Percentiles rank a stretch among this genome's conserved stretches.
Conservation (phyloP, 306 rosid species). For the Dalbergia cultrata region DNA sequence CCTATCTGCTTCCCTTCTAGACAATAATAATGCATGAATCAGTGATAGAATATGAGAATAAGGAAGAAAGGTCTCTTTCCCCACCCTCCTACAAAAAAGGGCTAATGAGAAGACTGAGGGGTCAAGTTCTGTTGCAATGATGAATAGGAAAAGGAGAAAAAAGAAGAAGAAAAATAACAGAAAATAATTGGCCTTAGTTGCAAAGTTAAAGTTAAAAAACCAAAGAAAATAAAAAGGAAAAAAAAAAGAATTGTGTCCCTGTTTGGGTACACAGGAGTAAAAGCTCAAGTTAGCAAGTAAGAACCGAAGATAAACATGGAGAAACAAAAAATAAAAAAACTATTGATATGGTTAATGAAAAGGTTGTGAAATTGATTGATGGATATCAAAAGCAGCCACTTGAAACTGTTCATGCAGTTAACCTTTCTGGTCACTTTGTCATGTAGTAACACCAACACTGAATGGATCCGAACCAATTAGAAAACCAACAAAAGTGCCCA, state of each 20-base stretch:
- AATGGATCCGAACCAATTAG: conserved; percentile 28
- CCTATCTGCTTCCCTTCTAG: conserved; percentile 43
- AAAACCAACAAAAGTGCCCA: conserved; percentile 33
- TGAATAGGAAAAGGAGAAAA: not conserved
- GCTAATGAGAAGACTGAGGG: conserved; percentile 38
- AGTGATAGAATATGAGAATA: not conserved
- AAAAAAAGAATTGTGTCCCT: not conserved
- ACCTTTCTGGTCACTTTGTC: conserved; percentile 28
- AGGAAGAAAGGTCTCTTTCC: conserved; percentile 21
- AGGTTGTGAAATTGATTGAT: conserved; percentile 45
- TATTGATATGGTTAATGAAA: not conserved
- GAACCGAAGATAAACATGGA: not conserved
- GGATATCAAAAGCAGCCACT: conserved; percentile 41
- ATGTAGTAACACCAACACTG: not conserved
- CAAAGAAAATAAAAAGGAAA: not conserved
- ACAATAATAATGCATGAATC: conserved; percentile 38
- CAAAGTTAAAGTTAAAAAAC: not conserved
- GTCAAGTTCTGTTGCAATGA: conserved; percentile 36
- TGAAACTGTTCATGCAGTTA: not conserved
- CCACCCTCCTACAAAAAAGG: not conserved
- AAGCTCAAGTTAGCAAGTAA: too few relatives aligned
- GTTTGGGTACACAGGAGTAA: not conserved
- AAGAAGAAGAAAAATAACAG: not conserved
- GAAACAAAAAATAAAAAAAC: not conserved
- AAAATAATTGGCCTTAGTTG: not conserved